These are phyloP conservation scores for Pezicula neosporulosa DNA, from an alignment of 2,329 filamentous ascomycete species.

Conservation along the genomic window DNA sequence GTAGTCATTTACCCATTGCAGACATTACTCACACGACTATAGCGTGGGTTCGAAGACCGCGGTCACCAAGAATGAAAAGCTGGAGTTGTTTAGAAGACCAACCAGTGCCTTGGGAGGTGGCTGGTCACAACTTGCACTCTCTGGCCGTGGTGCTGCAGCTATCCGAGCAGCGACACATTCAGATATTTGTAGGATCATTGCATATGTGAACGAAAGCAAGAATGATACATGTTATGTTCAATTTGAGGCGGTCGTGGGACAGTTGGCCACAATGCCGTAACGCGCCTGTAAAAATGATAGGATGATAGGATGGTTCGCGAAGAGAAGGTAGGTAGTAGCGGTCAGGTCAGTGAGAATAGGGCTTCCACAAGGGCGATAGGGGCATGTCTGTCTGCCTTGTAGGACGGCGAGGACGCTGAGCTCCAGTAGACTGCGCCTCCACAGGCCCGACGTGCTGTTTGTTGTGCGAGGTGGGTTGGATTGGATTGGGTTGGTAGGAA, in stretches of 20 bases:
- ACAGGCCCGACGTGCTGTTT: background rate
- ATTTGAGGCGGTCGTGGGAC: slow-evolving; percentile 18
- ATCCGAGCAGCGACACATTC: slow-evolving; percentile 19
- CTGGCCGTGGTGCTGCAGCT: slow-evolving; percentile 19
- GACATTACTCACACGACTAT: too few relatives aligned
- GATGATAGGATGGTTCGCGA: background rate
- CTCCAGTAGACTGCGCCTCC: background rate
- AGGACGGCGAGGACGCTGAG: background rate
- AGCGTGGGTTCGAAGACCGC: too few relatives aligned
- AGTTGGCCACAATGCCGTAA: slow-evolving; percentile 12
- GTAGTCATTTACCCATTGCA: too few relatives aligned
- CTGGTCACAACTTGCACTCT: slow-evolving; percentile 11
- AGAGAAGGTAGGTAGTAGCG: background rate
- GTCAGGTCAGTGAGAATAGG: background rate
- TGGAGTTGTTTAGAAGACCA: background rate
- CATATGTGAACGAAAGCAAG: slow-evolving; percentile 9
- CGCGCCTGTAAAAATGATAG: background rate
- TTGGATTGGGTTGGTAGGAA: background rate
- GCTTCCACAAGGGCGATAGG: background rate
- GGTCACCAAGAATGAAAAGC: background rate
- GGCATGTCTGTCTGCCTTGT: background rate
- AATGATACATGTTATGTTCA: slow-evolving; percentile 1
- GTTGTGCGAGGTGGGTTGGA: background rate
- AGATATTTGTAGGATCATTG: slow-evolving; percentile 24
- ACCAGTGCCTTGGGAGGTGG: slow-evolving; percentile 1